Evolutionary conservation across 139 green algal genomes (phyloP).

Genomic region (Pseudopediastrum boryanum): DNA sequence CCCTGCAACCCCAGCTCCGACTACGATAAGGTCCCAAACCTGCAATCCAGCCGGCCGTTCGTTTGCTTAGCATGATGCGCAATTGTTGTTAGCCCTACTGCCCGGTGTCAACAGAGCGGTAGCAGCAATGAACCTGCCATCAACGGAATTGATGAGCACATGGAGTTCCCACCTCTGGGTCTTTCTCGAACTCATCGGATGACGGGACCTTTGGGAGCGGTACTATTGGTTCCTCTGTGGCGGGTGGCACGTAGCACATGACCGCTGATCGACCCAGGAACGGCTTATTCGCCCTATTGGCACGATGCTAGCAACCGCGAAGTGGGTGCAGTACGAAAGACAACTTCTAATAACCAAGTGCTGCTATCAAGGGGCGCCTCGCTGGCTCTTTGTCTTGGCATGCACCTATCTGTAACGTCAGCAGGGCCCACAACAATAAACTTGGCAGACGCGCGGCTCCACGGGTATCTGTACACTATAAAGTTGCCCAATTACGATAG

Average conservation of each 20-base stretch:
- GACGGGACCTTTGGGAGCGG: slow-evolving; percentile 40
- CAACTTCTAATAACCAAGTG: background rate
- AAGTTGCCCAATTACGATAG: no score
- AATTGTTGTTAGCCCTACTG: background rate
- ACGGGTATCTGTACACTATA: no score
- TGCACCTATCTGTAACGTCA: background rate
- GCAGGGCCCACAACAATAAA: no score
- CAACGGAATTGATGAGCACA: background rate
- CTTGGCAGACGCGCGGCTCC: no score
- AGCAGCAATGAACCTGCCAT: background rate
- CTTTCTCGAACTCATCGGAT: slow-evolving; percentile 43
- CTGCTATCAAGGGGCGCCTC: background rate
- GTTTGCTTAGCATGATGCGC: background rate
- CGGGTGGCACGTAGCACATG: no score
- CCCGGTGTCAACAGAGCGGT: background rate
- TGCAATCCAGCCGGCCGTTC: slow-evolving; percentile 39
- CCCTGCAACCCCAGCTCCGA: slow-evolving; percentile 93
- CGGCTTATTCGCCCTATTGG: background rate
- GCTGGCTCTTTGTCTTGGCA: background rate
- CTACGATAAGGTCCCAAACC: slow-evolving; percentile 93
- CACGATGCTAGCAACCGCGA: background rate
- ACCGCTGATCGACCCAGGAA: background rate
- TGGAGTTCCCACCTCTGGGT: slow-evolving; percentile 50
- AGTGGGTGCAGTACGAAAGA: background rate
- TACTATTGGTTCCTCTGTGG: no score